Conservation (phyloP, 2,329 filamentous ascomycete species). For the Aureobasidium melanogenum region DNA sequence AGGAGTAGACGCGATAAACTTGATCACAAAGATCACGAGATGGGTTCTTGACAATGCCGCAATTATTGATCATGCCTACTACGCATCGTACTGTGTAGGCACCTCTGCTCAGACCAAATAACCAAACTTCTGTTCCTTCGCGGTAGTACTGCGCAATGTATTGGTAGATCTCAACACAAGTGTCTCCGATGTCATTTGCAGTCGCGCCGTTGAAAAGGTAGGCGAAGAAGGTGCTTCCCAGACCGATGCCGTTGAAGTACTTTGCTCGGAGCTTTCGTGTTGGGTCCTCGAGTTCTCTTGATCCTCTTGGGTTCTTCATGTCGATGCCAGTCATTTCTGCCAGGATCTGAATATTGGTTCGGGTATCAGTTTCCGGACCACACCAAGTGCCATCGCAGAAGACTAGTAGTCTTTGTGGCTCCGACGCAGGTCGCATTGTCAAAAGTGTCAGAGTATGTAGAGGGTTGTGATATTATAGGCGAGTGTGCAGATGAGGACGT, state of each 20-base stretch:
- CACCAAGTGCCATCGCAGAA: constrained; percentile 18
- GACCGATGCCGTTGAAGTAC: constrained; percentile 30
- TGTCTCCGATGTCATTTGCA: constrained; percentile 26
- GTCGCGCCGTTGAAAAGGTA: constrained; percentile 30
- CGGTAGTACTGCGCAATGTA: constrained; percentile 29
- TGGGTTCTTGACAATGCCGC: constrained; percentile 18
- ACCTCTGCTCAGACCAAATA: constrained; percentile 34
- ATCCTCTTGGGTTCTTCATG: constrained; percentile 14
- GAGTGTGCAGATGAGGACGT: neutral
- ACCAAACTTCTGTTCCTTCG: constrained; percentile 26
- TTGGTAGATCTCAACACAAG: constrained; percentile 27
- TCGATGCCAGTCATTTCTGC: constrained; percentile 26
- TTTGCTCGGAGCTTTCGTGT: constrained; percentile 22
- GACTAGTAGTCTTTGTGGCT: constrained; percentile 3
- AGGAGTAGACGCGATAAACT: constrained; percentile 27
- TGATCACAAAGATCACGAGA: constrained; percentile 21
- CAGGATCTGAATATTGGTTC: constrained; percentile 26
- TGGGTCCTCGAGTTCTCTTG: constrained; percentile 19
- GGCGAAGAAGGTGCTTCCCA: constrained; percentile 27
- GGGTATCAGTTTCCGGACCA: constrained; percentile 27
- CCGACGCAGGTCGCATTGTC: neutral
- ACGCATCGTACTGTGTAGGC: constrained; percentile 34
- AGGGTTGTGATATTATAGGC: neutral
- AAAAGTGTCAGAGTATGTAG: neutral
- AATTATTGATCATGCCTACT: constrained; percentile 30